Evolutionary conservation across 225 moss, liverwort and hornwort genomes (phyloP).

Genomic region (Polytrichum commune): DNA sequence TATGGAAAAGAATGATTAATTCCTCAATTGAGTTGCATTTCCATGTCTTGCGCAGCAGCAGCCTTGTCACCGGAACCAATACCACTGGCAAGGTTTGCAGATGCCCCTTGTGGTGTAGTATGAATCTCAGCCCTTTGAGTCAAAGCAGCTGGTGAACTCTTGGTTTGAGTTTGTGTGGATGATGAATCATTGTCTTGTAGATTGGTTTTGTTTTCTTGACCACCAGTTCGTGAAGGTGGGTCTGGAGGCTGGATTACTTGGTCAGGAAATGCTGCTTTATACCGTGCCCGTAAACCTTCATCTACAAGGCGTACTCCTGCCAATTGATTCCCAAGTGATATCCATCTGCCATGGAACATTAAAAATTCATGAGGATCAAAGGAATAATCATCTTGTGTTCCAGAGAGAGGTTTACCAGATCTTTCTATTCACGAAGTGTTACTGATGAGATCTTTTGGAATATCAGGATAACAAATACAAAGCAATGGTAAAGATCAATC

Average conservation of each 20-base stretch:
- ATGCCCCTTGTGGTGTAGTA: conserved; percentile 21
- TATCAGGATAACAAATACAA: too few relatives aligned
- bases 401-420: neutral
- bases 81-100: conserved; percentile 21
- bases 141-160: conserved; percentile 53
- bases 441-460: too few relatives aligned
- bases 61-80: conserved; percentile 36
- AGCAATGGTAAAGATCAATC: too few relatives aligned
- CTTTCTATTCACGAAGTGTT: too few relatives aligned
- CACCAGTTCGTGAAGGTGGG: conserved; percentile 49
- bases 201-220: conserved; percentile 44
- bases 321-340: conserved; percentile 95
- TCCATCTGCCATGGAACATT: conserved; percentile 61
- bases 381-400: neutral
- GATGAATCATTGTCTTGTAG: conserved; percentile 63
- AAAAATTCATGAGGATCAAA: neutral
- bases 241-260: conserved; percentile 85
- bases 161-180: conserved; percentile 50
- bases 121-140: conserved; percentile 37
- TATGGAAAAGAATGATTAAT: neutral
- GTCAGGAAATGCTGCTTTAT: conserved; percentile 89
- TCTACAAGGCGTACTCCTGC: conserved; percentile 96
- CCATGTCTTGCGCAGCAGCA: conserved; percentile 35
- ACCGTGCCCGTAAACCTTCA: conserved; percentile 87
- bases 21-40: conserved; percentile 40